These are phyloP conservation scores for Sutorius australiensis DNA, from an alignment of 768 basidiomycete genomes.

Conservation along the genomic window DNA sequence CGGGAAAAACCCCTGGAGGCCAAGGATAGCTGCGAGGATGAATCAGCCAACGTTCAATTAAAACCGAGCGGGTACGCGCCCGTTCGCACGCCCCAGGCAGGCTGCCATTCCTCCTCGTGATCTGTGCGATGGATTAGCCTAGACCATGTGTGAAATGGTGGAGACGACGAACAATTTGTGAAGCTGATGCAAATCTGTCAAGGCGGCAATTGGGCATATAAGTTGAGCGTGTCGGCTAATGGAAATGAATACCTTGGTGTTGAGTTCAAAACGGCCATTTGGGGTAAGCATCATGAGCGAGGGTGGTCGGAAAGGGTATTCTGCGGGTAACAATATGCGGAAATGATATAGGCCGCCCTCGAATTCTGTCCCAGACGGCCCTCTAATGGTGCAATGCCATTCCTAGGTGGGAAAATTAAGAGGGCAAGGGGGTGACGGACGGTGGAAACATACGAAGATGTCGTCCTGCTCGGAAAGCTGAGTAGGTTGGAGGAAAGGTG, in stretches of 20 bases:
- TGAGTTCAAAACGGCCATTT: slow-evolving; percentile 93
- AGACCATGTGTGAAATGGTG: slow-evolving; percentile 23
- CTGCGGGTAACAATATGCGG: slow-evolving; percentile 82
- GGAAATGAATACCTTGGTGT: slow-evolving; percentile 71
- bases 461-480: slow-evolving; percentile 55
- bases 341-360: slow-evolving; percentile 97
- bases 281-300: slow-evolving; percentile 96
- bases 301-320: slow-evolving; percentile 96
- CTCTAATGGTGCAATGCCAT: slow-evolving; percentile 98
- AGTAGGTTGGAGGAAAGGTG: slow-evolving; percentile 4
- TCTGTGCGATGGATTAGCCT: slow-evolving; percentile 45
- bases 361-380: slow-evolving; percentile 83
- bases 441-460: slow-evolving; percentile 64
- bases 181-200: slow-evolving; percentile 88
- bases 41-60: slow-evolving; percentile 12
- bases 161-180: slow-evolving; percentile 65
- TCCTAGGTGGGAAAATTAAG: slow-evolving; percentile 42
- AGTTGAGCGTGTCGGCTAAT: slow-evolving; percentile 13
- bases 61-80: slow-evolving; percentile 43
- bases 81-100: slow-evolving; percentile 96
- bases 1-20: slow-evolving; percentile 86
- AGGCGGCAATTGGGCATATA: slow-evolving; percentile 5
- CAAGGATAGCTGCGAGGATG: slow-evolving; percentile 64
- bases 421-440: slow-evolving; percentile 12
- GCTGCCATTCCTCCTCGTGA: slow-evolving; percentile 97